Conservation (phyloP, 2,329 filamentous ascomycete species). For the Chrysoporthe puriensis region DNA sequence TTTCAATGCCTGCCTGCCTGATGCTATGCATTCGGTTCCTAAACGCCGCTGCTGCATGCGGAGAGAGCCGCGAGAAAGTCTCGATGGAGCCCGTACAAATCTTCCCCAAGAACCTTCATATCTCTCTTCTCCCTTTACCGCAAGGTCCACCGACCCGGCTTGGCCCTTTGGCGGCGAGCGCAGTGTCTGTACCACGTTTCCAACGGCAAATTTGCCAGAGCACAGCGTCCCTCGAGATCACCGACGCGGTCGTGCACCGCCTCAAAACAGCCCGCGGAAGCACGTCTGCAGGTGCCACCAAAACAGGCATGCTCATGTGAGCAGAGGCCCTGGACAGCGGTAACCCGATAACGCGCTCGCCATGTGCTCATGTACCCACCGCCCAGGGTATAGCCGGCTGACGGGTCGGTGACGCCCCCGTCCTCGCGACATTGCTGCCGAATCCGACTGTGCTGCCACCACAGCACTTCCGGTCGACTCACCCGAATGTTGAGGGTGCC, state of each 20-base stretch:
- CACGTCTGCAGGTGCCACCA: neutral
- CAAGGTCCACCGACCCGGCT: neutral
- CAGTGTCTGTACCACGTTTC: neutral
- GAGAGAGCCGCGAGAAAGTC: neutral
- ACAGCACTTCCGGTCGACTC: neutral
- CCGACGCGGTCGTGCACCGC: slow-evolving; percentile 5
- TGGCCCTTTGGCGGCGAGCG: neutral
- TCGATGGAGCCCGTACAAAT: neutral
- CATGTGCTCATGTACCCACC: neutral
- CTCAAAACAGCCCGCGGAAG: neutral
- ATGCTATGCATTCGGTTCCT: slow-evolving; percentile 8
- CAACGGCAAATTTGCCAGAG: neutral
- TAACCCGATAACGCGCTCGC: neutral
- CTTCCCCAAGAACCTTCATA: neutral
- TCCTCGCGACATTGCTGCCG: neutral
- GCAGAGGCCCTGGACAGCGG: neutral
- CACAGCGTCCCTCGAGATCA: neutral
- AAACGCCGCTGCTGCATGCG: slow-evolving; percentile 23
- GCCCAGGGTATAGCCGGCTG: neutral
- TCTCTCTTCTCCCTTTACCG: neutral
- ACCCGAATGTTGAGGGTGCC: neutral
- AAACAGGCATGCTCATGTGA: neutral
- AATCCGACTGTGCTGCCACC: neutral
- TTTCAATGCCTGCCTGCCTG: neutral
- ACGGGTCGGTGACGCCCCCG: neutral